These are phyloP conservation scores for Bipolaris bicolor DNA, from an alignment of 2,329 filamentous ascomycete genomes.

Conservation along the genomic window DNA sequence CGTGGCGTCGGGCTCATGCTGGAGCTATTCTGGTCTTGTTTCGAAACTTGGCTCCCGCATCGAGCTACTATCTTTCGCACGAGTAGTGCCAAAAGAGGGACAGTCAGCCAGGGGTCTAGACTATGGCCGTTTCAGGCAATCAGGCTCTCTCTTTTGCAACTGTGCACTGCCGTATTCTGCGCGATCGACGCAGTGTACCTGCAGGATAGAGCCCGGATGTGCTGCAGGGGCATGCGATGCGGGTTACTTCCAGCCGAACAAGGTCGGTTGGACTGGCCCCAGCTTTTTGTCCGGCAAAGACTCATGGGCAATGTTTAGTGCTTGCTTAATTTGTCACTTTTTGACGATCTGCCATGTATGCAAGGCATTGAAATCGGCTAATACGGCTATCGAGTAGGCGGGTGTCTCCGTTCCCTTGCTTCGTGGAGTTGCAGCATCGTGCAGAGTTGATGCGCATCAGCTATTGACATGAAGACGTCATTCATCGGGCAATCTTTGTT, in stretches of 20 bases:
- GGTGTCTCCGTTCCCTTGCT: not conserved
- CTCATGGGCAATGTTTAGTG: not conserved
- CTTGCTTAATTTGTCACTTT: conserved; percentile 1
- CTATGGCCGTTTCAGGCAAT: not conserved
- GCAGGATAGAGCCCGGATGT: conserved; percentile 2
- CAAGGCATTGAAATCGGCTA: conserved; percentile 1
- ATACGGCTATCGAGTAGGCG: not conserved
- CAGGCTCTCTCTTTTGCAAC: not conserved
- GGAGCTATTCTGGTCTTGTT: conserved; percentile 5
- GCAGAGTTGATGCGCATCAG: not conserved
- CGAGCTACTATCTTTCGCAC: conserved; percentile 2
- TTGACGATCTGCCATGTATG: not conserved
- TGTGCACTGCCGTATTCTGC: conserved; percentile 1
- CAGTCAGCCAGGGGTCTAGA: conserved; percentile 8
- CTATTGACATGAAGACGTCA: not conserved
- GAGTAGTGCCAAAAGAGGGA: not conserved
- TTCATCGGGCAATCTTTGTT: not conserved
- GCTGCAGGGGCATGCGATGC: conserved; percentile 1
- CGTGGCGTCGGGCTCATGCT: conserved; percentile 1
- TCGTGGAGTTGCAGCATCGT: not conserved
- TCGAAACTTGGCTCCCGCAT: conserved; percentile 11
- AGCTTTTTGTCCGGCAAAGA: not conserved
- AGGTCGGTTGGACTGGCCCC: not conserved
- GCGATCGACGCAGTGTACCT: conserved; percentile 6
- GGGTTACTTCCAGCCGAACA: not conserved